Evolutionary conservation across 331 rosid species (phyloP).

Genomic region (Pyrus hybrid): DNA sequence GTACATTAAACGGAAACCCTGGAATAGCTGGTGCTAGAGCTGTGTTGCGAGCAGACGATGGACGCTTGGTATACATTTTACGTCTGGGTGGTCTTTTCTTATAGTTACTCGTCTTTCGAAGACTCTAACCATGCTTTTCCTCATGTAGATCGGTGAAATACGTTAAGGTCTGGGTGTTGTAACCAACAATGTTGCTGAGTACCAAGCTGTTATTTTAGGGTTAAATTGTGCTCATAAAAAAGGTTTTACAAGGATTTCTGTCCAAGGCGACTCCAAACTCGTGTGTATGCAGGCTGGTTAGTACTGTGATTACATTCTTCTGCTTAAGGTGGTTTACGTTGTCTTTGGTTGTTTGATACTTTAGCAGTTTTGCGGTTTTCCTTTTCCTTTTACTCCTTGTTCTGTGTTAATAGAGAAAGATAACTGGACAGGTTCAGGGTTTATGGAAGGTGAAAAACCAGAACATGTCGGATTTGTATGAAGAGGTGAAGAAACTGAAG

Average conservation of each 20-base stretch:
- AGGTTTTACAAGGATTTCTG: constrained; percentile 58
- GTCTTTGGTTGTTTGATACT: neutral
- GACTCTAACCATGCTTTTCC: constrained; percentile 27
- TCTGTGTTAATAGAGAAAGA: neutral
- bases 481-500: constrained; percentile 69
- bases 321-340: neutral
- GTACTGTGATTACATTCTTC: constrained; percentile 5
- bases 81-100: constrained; percentile 2
- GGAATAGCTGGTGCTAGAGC: constrained; percentile 97
- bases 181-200: constrained; percentile 58
- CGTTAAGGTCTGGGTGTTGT: constrained; percentile 78
- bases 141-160: constrained; percentile 59
- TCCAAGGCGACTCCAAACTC: constrained; percentile 70
- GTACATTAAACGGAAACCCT: constrained; percentile 93
- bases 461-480: constrained; percentile 41
- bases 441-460: constrained; percentile 65
- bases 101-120: neutral
- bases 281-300: constrained; percentile 83
- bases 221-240: constrained; percentile 47
- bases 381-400: neutral
- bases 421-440: constrained; percentile 66
- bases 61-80: constrained; percentile 59
- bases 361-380: neutral
- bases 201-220: constrained; percentile 76
- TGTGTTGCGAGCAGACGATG: constrained; percentile 63